Evolutionary conservation across 2,329 filamentous ascomycete genomes (phyloP).

Genomic region (Colletotrichum camelliae): DNA sequence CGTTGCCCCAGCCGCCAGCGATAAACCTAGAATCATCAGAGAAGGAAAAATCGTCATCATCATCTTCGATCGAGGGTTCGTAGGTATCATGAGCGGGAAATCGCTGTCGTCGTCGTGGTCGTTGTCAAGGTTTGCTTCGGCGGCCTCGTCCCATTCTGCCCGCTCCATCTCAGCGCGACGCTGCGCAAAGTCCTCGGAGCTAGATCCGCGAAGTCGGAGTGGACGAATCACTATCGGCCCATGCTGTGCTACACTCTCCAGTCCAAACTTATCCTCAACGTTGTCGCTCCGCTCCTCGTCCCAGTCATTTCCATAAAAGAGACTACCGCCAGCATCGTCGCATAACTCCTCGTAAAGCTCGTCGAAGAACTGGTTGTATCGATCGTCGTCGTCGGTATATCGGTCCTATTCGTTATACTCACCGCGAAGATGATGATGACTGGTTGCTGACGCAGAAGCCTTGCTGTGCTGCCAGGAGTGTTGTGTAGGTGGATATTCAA

Average conservation of each 20-base stretch:
- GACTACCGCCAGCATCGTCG: conserved; percentile 15
- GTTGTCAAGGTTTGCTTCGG: conserved; percentile 27
- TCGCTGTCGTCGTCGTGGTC: conserved; percentile 28
- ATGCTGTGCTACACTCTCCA: conserved; percentile 3
- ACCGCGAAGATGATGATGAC: conserved; percentile 56
- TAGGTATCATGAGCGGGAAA: conserved; percentile 47
- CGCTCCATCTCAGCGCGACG: conserved; percentile 16
- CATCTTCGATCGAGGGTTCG: conserved; percentile 48
- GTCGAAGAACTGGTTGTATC: conserved; percentile 25
- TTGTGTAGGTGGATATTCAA: conserved; percentile 36
- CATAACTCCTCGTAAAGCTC: conserved; percentile 27
- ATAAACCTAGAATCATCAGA: conserved; percentile 65
- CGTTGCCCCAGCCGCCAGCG: conserved; percentile 75
- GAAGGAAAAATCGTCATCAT: conserved; percentile 69
- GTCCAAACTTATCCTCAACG: not conserved
- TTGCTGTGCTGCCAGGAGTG: conserved; percentile 34
- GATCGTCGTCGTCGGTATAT: conserved; percentile 19
- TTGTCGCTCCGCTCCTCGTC: not conserved
- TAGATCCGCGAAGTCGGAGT: not conserved
- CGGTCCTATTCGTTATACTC: conserved; percentile 43
- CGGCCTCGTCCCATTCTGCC: conserved; percentile 24
- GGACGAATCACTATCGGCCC: conserved; percentile 8
- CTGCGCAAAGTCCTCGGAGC: not conserved
- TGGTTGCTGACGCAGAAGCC: conserved; percentile 28
- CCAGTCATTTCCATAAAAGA: conserved; percentile 17